These are phyloP conservation scores for Babesia sp. DNA, from an alignment of 169 alveolate species.

Conservation along the genomic window DNA sequence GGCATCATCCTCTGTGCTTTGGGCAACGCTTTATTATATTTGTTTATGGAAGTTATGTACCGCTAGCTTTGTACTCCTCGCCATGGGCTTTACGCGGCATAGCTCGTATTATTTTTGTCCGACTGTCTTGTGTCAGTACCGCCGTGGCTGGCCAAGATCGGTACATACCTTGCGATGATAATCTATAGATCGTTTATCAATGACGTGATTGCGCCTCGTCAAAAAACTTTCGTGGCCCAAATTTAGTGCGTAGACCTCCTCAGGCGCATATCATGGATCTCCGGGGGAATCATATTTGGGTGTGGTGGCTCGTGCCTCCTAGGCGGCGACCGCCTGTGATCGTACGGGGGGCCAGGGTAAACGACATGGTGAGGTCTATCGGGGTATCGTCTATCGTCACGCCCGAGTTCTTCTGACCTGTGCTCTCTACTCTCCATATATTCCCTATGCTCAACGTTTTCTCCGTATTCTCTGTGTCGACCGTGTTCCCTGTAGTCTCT, in stretches of 20 bases:
- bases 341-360: constrained; percentile 11
- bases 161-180: not conserved
- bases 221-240: no score
- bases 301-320: constrained; percentile 4
- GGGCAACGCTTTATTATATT: not conserved
- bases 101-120: not conserved
- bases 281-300: not conserved
- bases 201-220: not conserved
- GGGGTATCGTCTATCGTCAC: constrained; percentile 4
- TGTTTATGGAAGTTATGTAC: not conserved
- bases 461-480: constrained; percentile 14
- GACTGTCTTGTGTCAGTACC: not conserved
- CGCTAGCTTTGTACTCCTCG: not conserved
- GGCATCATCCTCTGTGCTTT: not conserved
- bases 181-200: not conserved
- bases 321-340: constrained; percentile 9
- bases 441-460: constrained; percentile 29
- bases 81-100: not conserved
- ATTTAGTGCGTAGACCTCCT: constrained; percentile 9
- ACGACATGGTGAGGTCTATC: not conserved
- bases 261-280: not conserved
- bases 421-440: constrained; percentile 8
- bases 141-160: not conserved
- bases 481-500: constrained; percentile 40
- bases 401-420: constrained; percentile 14